These are phyloP conservation scores for Volutella citrinella DNA, from an alignment of 2,329 filamentous ascomycete species.

Conservation along the genomic window DNA sequence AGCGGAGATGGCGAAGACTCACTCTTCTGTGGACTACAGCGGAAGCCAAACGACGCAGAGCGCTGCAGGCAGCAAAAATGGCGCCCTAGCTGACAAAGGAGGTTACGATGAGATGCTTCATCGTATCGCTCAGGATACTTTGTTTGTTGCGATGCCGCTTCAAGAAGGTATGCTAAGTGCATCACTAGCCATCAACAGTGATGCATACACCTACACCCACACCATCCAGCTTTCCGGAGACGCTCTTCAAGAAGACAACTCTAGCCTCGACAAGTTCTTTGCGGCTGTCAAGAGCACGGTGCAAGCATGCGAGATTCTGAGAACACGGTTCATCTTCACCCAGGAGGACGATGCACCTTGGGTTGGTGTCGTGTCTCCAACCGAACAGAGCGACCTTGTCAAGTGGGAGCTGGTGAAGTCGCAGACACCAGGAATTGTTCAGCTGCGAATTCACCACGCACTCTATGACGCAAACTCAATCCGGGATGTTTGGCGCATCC, in stretches of 20 bases:
- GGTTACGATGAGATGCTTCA: constrained; percentile 11
- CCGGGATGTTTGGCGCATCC: constrained; percentile 14
- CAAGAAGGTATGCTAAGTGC: constrained; percentile 25
- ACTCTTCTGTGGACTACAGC: no score
- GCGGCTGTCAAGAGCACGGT: constrained; percentile 18
- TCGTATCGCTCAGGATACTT: constrained; percentile 13
- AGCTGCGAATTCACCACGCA: constrained; percentile 19
- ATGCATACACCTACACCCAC: constrained; percentile 22
- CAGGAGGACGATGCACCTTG: constrained; percentile 16
- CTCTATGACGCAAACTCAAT: constrained; percentile 22
- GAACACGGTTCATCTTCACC: constrained; percentile 21
- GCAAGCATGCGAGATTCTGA: constrained; percentile 22
- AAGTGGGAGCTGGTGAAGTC: constrained; percentile 10
- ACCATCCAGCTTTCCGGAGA: constrained; percentile 15
- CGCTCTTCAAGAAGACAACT: constrained; percentile 11
- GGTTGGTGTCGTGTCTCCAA: constrained; percentile 21
- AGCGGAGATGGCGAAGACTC: constrained; percentile 3
- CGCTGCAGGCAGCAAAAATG: no score
- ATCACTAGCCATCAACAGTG: constrained; percentile 11
- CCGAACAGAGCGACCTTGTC: constrained; percentile 16
- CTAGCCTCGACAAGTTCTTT: constrained; percentile 11
- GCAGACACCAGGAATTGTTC: constrained; percentile 2
- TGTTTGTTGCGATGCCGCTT: constrained; percentile 24
- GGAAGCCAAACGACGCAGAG: no score
- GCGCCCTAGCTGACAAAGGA: no score